Evolutionary conservation across 2,329 filamentous ascomycete genomes (phyloP), one percentile per base, ranked within the genome.

Genomic region (Westerdykella ornata): DNA sequence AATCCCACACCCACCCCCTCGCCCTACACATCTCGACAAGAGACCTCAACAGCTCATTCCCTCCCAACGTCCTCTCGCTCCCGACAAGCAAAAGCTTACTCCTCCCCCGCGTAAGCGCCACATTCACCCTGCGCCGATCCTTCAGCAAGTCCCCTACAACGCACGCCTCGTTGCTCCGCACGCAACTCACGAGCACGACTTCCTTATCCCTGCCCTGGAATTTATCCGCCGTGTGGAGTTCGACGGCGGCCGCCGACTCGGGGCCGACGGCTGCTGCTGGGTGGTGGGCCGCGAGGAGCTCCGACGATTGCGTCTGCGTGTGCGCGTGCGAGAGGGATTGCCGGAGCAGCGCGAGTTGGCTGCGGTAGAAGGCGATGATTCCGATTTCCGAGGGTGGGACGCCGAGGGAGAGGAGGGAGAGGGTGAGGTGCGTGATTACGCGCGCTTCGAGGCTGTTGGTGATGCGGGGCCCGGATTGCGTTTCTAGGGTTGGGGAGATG

Each of bases 121-220:
- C 92, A 55, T 98, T 98, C 61, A 98, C 88, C 37, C 92, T 73
- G 41, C 92, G 74, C 85, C 88, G 94, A 65, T 98, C 92, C 46
- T 84, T 85, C 19, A 98, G 73, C 35, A 98, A 67, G 41, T 97
- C 92, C 14, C 92, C 92, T n/a, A 98, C 89, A 37, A 77, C 80
- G 47, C 82, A 80, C 1, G 77, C 76, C 16, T 89, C 81, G 56
- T 98, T 98, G 62, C 81, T 90, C 20, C 92, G 79, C 12, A 97
- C 92, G 20, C 94, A 82, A 41, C 81, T 87, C 7, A 98, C 76
- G 12, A 98, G 79, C 1, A 97, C 78, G 2, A 94, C 82, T 59
- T 95, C 88, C 62, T 98, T 98, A 68, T 98, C 92, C 8, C 92
- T 80, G 5, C 92, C 92, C 63, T 98, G 92, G 66, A 95, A 98